These are phyloP conservation scores for Pluteus cervinus DNA, from an alignment of 768 basidiomycete species.

Conservation along the genomic window DNA sequence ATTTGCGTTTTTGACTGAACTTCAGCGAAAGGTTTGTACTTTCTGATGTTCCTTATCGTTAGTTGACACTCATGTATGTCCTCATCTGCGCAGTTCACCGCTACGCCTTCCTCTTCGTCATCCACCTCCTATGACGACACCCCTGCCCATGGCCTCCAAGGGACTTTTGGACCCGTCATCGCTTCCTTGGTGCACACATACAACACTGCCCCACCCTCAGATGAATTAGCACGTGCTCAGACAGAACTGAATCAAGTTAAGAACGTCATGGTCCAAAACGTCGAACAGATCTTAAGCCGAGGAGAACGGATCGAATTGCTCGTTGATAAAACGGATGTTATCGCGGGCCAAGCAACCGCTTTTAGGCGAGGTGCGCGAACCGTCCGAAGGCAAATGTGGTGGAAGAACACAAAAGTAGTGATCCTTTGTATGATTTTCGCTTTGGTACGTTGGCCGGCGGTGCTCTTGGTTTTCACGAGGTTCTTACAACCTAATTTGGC, in stretches of 20 bases:
- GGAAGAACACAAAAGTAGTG: slow-evolving; percentile 72
- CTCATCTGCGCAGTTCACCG: slow-evolving; percentile 43
- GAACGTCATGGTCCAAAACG: slow-evolving; percentile 98
- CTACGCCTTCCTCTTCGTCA: slow-evolving; percentile 60
- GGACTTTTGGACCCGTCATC: slow-evolving; percentile 63
- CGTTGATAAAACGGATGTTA: slow-evolving; percentile 94
- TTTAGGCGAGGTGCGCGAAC: slow-evolving; percentile 85
- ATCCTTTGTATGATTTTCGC: slow-evolving; percentile 66
- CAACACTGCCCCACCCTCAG: slow-evolving; percentile 81
- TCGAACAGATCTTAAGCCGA: slow-evolving; percentile 89
- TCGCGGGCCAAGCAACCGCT: slow-evolving; percentile 91
- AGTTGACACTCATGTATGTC: slow-evolving; percentile 3
- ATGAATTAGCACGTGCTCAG: slow-evolving; percentile 88
- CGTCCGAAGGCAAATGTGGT: slow-evolving; percentile 86
- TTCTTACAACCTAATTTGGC: slow-evolving; percentile 1
- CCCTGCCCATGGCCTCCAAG: slow-evolving; percentile 64
- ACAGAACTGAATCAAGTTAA: slow-evolving; percentile 86
- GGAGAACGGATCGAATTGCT: slow-evolving; percentile 95
- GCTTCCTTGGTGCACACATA: slow-evolving; percentile 79
- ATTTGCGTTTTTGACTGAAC: slow-evolving; percentile 85
- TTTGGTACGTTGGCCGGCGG: slow-evolving; percentile 39
- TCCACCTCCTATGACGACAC: slow-evolving; percentile 55
- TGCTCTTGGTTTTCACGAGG: slow-evolving; percentile 4
- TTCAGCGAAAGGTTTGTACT: slow-evolving; percentile 65
- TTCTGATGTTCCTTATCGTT: slow-evolving; percentile 5